Base-by-base conservation (phyloP, 768 basidiomycete species). In the Lactarius pseudohatsudake region DNA sequence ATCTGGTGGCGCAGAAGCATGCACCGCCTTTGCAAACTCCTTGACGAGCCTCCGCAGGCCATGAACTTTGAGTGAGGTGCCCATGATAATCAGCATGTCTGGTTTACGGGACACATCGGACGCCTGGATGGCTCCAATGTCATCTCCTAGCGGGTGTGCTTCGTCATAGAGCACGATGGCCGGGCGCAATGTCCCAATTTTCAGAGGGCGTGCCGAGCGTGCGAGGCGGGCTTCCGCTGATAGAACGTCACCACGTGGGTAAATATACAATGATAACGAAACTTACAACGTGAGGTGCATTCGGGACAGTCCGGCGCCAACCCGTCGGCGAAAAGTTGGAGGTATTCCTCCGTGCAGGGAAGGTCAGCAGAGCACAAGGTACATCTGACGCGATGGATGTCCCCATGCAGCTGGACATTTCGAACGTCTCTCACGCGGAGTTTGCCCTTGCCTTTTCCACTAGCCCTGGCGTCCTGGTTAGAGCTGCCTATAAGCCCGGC, bases 161-260 rank as follows among this genome's bases (percentile, higher is more conserved):
- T 99, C 96, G 73, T 96, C 94, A 75, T 99, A 99, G 2, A 99
- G 82, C 15, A 98, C 94, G 65, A 99, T 93, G 8, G 91, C 89
- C 7, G 96, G 96, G 13, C 96, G 89, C 15, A 99, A 85, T n/a
- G 82, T 86, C 18, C 96, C 96, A 53, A 94, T 81, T 66, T 85
- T 86, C 62, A 89, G 83, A 10, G 90, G 81, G 62, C 93, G 88
- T 34, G 91, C 94, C 34, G 89, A 88, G 50, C 94, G 90, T 22
- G 90, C 90, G n/a, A 87, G 78, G 32, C 96, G 89, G 38, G 86
- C 88, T 71, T 89, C 81, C 64, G 88, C 96, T 89, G 66, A 70
- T 57, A 58, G 66, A 11, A 47, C 3, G 63, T 34, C 53, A 61
- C 26, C 58, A 47, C 63, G 65, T 71, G 62, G 63, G 57, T 45